Evolutionary conservation across 768 basidiomycete genomes (phyloP), one percentile per base, ranked within the genome.

Genomic region (Psilocybe azurescens): DNA sequence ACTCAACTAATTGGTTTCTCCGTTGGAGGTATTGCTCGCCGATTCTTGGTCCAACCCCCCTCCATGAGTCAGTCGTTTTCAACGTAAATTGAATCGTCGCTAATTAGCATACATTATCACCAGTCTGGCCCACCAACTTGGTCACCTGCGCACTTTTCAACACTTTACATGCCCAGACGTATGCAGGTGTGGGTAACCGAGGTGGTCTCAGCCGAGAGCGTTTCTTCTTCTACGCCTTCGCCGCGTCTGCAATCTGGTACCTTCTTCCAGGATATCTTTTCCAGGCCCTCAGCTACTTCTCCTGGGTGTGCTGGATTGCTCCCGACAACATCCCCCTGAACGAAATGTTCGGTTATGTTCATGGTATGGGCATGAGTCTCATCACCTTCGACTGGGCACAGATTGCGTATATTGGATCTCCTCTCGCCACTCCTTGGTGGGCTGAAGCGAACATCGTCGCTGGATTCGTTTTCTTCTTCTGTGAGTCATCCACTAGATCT

Each of bases 371-470:
- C 29, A 91, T 93, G 89, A 87, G 88, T 64, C 69, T 91, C 62
- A 72, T 93, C 68, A 91, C 90, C 33, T 92, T 94, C 71, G 92
- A 94, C 66, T 94, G 92, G 93, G 79, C 87, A 2, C 88, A 62
- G 75, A 87, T 88, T 59, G 83, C 87, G 7, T 90, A 87, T 69
- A 86, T 86, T 56, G 85, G 84, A 16, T 86, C 85, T 24, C 92
- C 92, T 0, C 85, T 94, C 50, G 87, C 89, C 5, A 86, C 89
- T 9, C 92, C 92, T 1, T 94, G 90, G 90, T 92, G 90, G 90
- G 90, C 89, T 2, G 86, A 89, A 70, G 90, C 88, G 10, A 92
- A 93, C 72, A 78, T 91, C 57, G 73, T 82, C 2, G 75, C 70
- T 52, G 86, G 89, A 29, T 88, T 92, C 66, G 75, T 87, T 4